phyloP scores from a whole-genome alignment of 345 rosid species.

The Populus pruinosa region DNA sequence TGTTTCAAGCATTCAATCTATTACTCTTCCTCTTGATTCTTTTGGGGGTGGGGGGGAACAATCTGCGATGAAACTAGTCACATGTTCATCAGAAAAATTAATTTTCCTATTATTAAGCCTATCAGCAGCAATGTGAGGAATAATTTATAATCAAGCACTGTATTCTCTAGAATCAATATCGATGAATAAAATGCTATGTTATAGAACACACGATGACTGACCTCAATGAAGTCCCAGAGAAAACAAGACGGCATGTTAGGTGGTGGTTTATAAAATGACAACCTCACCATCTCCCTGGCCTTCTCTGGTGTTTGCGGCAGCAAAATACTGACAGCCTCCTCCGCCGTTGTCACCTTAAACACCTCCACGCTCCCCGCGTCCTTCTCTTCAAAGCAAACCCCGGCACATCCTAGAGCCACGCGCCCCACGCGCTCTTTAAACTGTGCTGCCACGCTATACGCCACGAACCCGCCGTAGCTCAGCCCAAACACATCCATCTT shows the following conservation, averaged over 20 bases:
- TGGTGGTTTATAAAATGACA: slow-evolving; percentile 59
- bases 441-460: slow-evolving; percentile 75
- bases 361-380: slow-evolving; percentile 60
- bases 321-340: slow-evolving; percentile 50
- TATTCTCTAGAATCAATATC: too few species aligned
- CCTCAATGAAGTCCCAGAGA: slow-evolving; percentile 57
- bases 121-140: too few species aligned
- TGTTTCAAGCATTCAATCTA: too few species aligned
- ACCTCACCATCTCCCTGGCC: slow-evolving; percentile 40
- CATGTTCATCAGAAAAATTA: too few species aligned
- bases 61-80: too few species aligned
- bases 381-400: slow-evolving; percentile 76
- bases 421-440: slow-evolving; percentile 58
- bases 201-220: background rate
- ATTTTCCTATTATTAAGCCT: too few species aligned
- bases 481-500: slow-evolving; percentile 57
- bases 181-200: too few species aligned
- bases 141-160: too few species aligned
- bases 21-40: too few species aligned
- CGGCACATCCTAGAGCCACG: slow-evolving; percentile 72
- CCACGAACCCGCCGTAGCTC: slow-evolving; percentile 88
- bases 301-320: slow-evolving; percentile 67
- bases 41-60: too few species aligned
- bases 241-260: slow-evolving; percentile 63
- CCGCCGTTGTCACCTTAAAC: slow-evolving; percentile 45